Percentiles rank a stretch among this genome's conserved stretches.
Evolutionary conservation across 768 basidiomycete genomes (phyloP).

Genomic region (Cystobasidium ongulense): DNA sequence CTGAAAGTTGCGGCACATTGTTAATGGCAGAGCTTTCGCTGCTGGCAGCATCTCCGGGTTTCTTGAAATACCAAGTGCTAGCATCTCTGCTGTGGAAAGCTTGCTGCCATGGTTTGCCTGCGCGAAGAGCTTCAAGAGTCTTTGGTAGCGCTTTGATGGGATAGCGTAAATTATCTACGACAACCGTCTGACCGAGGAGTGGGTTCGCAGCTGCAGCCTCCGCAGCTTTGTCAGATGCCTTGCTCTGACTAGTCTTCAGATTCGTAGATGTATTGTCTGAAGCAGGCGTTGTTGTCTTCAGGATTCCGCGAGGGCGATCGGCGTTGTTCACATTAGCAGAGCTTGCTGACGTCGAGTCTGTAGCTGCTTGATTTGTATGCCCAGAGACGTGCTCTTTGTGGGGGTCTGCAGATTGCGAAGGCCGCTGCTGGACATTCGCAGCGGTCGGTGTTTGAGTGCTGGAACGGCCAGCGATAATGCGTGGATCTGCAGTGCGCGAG

Average conservation of each 20-base stretch:
- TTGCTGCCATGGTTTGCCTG: background rate
- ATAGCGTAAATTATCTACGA: background rate
- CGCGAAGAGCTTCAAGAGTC: background rate
- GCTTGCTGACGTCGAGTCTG: background rate
- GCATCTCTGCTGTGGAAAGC: background rate
- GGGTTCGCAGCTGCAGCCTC: background rate
- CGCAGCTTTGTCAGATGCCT: background rate
- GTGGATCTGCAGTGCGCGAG: background rate
- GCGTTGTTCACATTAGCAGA: background rate
- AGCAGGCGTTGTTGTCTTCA: background rate
- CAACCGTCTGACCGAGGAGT: background rate
- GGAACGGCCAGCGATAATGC: background rate
- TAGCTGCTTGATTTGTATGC: no score
- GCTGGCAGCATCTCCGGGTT: background rate
- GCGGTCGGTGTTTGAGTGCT: background rate
- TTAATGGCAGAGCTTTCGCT: background rate
- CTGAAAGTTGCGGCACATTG: background rate
- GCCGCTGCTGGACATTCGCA: background rate
- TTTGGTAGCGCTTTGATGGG: background rate
- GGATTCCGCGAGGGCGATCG: background rate
- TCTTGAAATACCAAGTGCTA: background rate
- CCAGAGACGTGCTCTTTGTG: background rate
- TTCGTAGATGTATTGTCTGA: background rate
- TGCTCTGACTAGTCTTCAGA: background rate
- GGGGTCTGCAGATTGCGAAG: background rate